Conservation (phyloP, 2,329 filamentous ascomycete genomes). For the Septoria linicola region DNA sequence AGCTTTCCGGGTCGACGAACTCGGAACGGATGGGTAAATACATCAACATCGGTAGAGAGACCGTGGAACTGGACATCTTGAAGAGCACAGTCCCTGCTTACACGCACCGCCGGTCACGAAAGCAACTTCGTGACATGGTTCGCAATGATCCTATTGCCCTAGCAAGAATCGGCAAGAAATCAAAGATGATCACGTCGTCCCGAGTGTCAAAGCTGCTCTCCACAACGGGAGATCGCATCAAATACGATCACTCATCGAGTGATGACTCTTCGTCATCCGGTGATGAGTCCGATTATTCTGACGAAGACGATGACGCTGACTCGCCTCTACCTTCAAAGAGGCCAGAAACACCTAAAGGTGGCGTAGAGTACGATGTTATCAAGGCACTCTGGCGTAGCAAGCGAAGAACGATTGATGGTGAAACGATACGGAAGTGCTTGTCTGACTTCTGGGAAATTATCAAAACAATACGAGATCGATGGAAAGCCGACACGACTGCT, state of each 20-base stretch:
- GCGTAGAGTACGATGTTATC: constrained; percentile 58
- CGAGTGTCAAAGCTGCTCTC: neutral
- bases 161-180: constrained; percentile 40
- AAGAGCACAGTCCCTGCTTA: constrained; percentile 48
- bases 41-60: constrained; percentile 45
- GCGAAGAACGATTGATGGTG: constrained; percentile 49
- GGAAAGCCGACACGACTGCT: constrained; percentile 58
- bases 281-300: constrained; percentile 53
- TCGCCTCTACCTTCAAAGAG: constrained; percentile 56
- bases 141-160: constrained; percentile 44
- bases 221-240: constrained; percentile 21
- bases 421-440: constrained; percentile 56
- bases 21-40: constrained; percentile 46
- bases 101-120: constrained; percentile 46
- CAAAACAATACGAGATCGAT: constrained; percentile 59
- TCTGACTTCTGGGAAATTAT: constrained; percentile 60
- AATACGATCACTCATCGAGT: constrained; percentile 44
- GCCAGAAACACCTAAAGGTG: constrained; percentile 52
- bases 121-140: constrained; percentile 46
- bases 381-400: constrained; percentile 61
- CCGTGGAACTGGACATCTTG: constrained; percentile 45
- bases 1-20: constrained; percentile 45
- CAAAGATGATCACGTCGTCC: constrained; percentile 24
- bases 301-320: constrained; percentile 54
- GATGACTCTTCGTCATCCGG: constrained; percentile 49